Base-by-base conservation (phyloP, 2,329 filamentous ascomycete species). In the Cordyceps militaris region DNA sequence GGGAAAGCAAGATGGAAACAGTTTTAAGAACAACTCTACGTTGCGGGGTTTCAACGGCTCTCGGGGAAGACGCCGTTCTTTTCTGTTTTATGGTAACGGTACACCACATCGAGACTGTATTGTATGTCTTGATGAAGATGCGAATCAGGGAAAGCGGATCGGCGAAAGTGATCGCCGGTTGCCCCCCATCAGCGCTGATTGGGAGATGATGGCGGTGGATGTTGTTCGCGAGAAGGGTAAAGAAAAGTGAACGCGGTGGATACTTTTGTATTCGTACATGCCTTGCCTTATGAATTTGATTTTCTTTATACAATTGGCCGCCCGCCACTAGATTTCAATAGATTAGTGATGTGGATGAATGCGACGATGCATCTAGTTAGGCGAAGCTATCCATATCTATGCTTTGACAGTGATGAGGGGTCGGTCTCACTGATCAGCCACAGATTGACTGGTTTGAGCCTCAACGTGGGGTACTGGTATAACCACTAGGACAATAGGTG, bases 191-290 rank as follows among this genome's bases (percentile, higher is more conserved):
- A 23, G n/a, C 5, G 23, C 3, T 7, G 10, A 21, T 16, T 32
- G 38, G 47, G 23, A 16, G 40, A 52, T 24, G 23, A 47, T 16
- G 28, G 42, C 19, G 30, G 32, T 16, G 21, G 54, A 49, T 48
- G 36, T 50, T 42, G 43, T 28, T 42, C 34, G 34, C 19, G 30
- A 21, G 24, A 36, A 28, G 24, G 36, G 26, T 23, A 51, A 24
- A 44, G n/a, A n/a, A 50, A 44, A 23, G 19, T 43, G 32, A 26
- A 46, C 19, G 32, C 21, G 21, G 47, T 42, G 21, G 36, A 57
- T 51, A 51, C 55, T 34, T 24, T 50, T 58, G 57, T 58, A 58
- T 58, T 58, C 57, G 49, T 58, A 58, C 28, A 58, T 55, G 49
- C 43, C 43, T 58, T 14, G 40, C 32, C 26, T 54, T 49, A 58